Conservation (phyloP, 2,329 filamentous ascomycete species). For the Leptographium radiaticola region DNA sequence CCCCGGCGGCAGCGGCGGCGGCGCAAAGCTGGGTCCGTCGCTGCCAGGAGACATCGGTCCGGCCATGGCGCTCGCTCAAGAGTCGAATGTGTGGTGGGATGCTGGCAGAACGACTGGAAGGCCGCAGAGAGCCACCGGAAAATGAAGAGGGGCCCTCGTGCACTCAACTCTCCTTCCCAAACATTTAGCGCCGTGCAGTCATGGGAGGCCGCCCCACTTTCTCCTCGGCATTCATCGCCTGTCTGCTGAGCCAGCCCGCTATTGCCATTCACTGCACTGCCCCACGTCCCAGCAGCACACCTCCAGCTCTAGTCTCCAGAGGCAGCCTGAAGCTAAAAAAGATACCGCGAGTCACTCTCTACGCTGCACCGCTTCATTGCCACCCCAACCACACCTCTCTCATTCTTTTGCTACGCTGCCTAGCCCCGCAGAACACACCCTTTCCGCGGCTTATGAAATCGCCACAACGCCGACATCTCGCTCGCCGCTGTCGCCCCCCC, state of each 20-base stretch:
- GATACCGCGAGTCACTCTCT: no score
- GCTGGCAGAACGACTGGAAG: background rate
- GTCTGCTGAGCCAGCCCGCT: no score
- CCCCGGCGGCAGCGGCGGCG: conserved; percentile 47
- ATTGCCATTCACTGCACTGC: no score
- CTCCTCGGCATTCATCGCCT: no score
- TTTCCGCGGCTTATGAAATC: no score
- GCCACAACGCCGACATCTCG: background rate
- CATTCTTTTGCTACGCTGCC: no score
- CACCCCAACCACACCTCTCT: no score
- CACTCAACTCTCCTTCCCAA: background rate
- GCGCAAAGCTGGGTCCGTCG: conserved; percentile 45
- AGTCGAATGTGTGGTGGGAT: background rate
- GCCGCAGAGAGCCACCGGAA: background rate
- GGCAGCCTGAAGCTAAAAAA: no score
- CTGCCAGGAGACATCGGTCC: conserved; percentile 44
- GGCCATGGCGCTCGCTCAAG: conserved; percentile 29
- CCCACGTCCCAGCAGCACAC: no score
- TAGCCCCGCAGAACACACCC: no score
- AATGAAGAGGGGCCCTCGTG: background rate
- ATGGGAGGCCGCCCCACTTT: background rate
- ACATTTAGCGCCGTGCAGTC: background rate
- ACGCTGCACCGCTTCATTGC: no score
- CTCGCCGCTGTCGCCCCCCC: background rate
- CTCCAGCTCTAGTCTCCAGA: no score